Evolutionary conservation across 2,329 filamentous ascomycete genomes (phyloP).

Genomic region (Ceratocystis eucalypticola): DNA sequence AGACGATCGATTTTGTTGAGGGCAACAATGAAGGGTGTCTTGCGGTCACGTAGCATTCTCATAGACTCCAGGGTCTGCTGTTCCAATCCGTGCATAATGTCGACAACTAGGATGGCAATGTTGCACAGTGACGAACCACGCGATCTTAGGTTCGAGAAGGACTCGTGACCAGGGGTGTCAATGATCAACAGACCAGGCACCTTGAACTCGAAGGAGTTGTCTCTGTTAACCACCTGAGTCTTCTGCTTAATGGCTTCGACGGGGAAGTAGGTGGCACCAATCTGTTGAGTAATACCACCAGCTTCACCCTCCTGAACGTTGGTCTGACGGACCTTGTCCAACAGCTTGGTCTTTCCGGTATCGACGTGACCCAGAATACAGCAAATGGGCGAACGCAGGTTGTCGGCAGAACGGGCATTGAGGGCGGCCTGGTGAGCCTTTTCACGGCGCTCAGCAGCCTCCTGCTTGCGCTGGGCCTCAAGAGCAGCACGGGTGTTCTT

Average conservation of each 20-base stretch:
- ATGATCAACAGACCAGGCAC: constrained; percentile 93
- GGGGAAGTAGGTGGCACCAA: constrained; percentile 98
- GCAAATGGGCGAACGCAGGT: constrained; percentile 94
- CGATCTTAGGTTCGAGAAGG: constrained; percentile 94
- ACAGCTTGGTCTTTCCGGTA: constrained; percentile 97
- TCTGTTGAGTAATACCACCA: constrained; percentile 98
- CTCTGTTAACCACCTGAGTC: constrained; percentile 82
- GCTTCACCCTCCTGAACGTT: constrained; percentile 99
- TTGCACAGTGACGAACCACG: constrained; percentile 97
- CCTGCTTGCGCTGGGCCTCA: constrained; percentile 66
- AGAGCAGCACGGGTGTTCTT: constrained; percentile 59
- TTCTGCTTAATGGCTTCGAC: constrained; percentile 86
- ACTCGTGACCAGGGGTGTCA: constrained; percentile 98
- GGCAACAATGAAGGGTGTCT: constrained; percentile 96
- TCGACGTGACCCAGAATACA: constrained; percentile 99
- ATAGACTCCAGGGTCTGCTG: constrained; percentile 96
- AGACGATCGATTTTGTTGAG: constrained; percentile 99
- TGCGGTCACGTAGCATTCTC: constrained; percentile 78
- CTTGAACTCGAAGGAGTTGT: constrained; percentile 88
- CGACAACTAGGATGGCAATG: constrained; percentile 96
- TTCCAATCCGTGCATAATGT: constrained; percentile 99
- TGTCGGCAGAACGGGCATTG: constrained; percentile 80
- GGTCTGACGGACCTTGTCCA: constrained; percentile 96
- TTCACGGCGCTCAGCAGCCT: constrained; percentile 76
- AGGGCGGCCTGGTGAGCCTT: constrained; percentile 84